Evolutionary conservation across 2,329 filamentous ascomycete genomes (phyloP), one percentile per base, ranked within the genome.

Genomic region (Cercospora citrullina): DNA sequence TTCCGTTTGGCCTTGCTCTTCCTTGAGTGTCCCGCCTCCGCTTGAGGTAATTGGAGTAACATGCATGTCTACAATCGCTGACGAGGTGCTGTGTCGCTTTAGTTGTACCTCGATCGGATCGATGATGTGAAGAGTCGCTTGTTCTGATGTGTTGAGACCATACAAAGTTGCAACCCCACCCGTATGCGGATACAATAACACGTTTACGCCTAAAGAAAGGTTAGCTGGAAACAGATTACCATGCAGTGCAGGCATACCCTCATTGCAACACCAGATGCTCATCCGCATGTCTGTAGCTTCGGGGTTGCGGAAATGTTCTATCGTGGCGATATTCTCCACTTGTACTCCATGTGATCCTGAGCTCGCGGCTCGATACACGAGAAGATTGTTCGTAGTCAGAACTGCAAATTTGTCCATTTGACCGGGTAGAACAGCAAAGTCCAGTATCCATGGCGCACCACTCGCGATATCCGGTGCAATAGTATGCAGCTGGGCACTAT

Each of bases 371-470:
- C 77, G 73, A 39, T 76, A 75, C 21, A 77, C 82, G 36, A 84
- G 79, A 0, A 90, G 65, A 30, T 80, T 80, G 0, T 80, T 80
- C 12, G 82, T 84, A 1, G 88, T 91, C 55, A 91, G 78, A 9
- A 91, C 79, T 66, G 89, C 86, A 1, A 88, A 73, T n/a, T 86
- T 83, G 28, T 81, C 79, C 5, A 80, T 78, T 63, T 84, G 79
- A 2, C 77, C 73, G 0, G 83, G 82, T 66, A 85, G 86, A 8
- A 77, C 72, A 69, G 83, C 82, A 1, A 89, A 74, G 73, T 90
- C 86, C 66, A 92, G 75, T 59, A 92, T 85, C 84, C 84, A 84
- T 67, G 81, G 75, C 3, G 72, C 48, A 0, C 76, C 75, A 8
- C 72, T 73, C 6, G 69, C 59, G 1, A 76, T 65, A n/a, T 76